phyloP scores from a whole-genome alignment of 306 rosid genomes.

The Delonix regia region DNA sequence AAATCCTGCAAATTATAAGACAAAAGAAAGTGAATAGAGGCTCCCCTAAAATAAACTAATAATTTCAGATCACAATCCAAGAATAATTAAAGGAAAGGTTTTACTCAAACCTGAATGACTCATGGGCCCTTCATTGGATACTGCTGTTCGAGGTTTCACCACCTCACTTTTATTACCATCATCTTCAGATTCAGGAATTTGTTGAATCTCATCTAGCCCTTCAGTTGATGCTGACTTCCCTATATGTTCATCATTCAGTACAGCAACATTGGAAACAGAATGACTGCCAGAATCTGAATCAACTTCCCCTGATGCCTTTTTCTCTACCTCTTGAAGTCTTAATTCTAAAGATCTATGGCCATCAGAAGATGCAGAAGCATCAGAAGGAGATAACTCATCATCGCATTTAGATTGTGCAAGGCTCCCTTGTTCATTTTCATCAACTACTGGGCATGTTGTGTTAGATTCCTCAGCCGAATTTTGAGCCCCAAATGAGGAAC shows the following conservation, averaged over 20 bases:
- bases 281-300: conserved; percentile 35
- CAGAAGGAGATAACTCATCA: conserved; percentile 40
- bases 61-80: conserved; percentile 30
- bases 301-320: conserved; percentile 41
- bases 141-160: conserved; percentile 43
- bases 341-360: conserved; percentile 38
- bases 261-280: conserved; percentile 37
- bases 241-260: conserved; percentile 39
- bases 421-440: conserved; percentile 40
- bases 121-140: conserved; percentile 46
- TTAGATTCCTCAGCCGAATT: conserved; percentile 38
- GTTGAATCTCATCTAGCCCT: conserved; percentile 40
- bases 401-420: conserved; percentile 32
- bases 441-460: conserved; percentile 33
- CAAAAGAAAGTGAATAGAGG: conserved; percentile 31
- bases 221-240: conserved; percentile 35
- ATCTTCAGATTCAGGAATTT: conserved; percentile 37
- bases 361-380: conserved; percentile 40
- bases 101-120: conserved; percentile 48
- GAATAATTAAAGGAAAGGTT: conserved; percentile 30
- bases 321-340: conserved; percentile 40
- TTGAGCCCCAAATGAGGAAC: conserved; percentile 39
- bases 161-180: conserved; percentile 39
- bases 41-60: conserved; percentile 19
- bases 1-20: conserved; percentile 58